Percentiles rank a stretch among this genome's conserved stretches.
These are phyloP conservation scores for Dichomitus squalens DNA, from an alignment of 1,284 basidiomycete species.

Conservation along the genomic window DNA sequence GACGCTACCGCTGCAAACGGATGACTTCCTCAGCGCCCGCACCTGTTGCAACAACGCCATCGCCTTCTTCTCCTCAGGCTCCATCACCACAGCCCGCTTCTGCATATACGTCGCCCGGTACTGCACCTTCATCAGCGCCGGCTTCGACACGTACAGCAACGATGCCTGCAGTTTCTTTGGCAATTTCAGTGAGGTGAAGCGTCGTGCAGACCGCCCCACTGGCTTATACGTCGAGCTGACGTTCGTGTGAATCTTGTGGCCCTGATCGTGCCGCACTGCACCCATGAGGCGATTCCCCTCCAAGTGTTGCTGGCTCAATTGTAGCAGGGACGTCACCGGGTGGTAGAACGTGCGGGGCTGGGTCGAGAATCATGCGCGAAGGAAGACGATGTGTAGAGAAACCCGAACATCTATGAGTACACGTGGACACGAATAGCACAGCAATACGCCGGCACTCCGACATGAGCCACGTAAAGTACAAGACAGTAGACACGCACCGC, in stretches of 20 bases:
- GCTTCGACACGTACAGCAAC: constrained; percentile 93
- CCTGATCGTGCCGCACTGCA: constrained; percentile 85
- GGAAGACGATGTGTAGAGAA: constrained; percentile 85
- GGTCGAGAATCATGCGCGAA: constrained; percentile 96
- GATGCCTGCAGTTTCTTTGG: constrained; percentile 88
- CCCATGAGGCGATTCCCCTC: constrained; percentile 96
- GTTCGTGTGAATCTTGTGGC: too few relatives aligned
- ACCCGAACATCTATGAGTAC: neutral
- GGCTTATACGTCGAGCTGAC: too few relatives aligned
- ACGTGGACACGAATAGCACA: neutral
- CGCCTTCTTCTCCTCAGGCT: constrained; percentile 93
- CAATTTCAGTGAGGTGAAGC: constrained; percentile 91
- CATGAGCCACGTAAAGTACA: neutral
- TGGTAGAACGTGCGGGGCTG: constrained; percentile 97
- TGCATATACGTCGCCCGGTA: constrained; percentile 82
- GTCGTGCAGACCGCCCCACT: too few relatives aligned
- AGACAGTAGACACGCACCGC: constrained; percentile 62
- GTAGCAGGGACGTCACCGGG: constrained; percentile 89
- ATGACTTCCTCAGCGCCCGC: constrained; percentile 86
- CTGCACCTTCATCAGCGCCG: constrained; percentile 81
- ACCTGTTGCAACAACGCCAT: constrained; percentile 95
- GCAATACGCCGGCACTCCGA: neutral
- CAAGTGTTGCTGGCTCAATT: constrained; percentile 81
- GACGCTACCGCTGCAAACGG: too few relatives aligned
- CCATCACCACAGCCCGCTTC: constrained; percentile 87